Base-by-base conservation (phyloP, 2,329 filamentous ascomycete genomes). In the Hypoxylon sp. region DNA sequence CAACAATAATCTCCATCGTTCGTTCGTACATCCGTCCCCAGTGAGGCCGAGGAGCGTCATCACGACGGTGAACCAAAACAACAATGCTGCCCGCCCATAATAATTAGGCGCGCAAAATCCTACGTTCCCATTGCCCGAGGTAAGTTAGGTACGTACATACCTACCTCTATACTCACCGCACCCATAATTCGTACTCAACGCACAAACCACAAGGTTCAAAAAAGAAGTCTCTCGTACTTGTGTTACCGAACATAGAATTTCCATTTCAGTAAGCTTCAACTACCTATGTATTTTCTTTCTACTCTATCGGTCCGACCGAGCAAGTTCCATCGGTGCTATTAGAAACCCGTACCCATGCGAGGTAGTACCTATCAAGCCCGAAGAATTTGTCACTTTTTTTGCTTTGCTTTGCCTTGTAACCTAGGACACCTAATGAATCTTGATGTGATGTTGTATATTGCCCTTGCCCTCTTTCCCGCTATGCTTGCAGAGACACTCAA, bases 341-440 rank as follows among this genome's bases (percentile, higher is more conserved):
- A 48, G 34, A 19, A 23, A 50, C 52, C 48, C 59, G 51, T 46
- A 30, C 41, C 17, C 2, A 25, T 34, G 21, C 19, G 51, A 38
- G 9, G 60, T 52, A 58, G 52, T 65, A 46, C 41, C 34, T 65
- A 46, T 32, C 34, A 32, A 65, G 60, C 50, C 65, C 57, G 59
- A 23, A 17, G n/a, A 65, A 49, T 53, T 19, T 23, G 23, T 59
- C 50, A 57, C 56, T 63, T 53, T 57, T 63, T 50, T 50, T 30
- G 30, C 28, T 65, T 43, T 32, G 56, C 41, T 25, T 9, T 43
- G 23, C 38, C 5, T 19, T 43, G 38, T 43, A 45, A 62, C 62
- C 62, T 61, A 49, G 52, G 65, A 65, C 66, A 62, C 62, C 66
- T 32, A 61, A 43, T 63, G n/a, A 5, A 63, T 63, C 36, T 68